Evolutionary conservation across 2,329 filamentous ascomycete species (phyloP).

Genomic region (Calycina herbarum): DNA sequence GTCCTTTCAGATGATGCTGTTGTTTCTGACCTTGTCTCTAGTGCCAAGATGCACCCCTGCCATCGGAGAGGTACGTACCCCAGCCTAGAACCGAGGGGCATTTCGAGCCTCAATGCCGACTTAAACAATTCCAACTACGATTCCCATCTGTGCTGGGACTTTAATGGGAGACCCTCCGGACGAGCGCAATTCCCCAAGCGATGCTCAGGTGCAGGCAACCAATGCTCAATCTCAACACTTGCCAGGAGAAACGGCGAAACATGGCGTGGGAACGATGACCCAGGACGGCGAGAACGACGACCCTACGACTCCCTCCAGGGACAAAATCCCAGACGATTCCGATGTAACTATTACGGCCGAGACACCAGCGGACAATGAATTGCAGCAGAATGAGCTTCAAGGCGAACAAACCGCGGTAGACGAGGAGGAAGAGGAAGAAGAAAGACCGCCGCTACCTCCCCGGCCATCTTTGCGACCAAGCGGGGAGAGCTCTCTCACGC

Average conservation of each 20-base stretch:
- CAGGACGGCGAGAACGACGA: conserved; percentile 22
- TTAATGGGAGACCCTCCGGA: conserved; percentile 27
- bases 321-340: conserved; percentile 6
- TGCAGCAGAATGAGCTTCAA: not conserved
- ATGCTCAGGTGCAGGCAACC: conserved; percentile 25
- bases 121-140: not conserved
- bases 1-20: conserved; percentile 23
- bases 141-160: conserved; percentile 15
- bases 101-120: not conserved
- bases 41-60: conserved; percentile 10
- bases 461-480: conserved; percentile 41
- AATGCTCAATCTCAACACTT: conserved; percentile 14
- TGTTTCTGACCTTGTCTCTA: not conserved
- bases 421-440: conserved; percentile 34
- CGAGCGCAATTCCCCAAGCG: conserved; percentile 11
- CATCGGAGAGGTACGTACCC: not conserved
- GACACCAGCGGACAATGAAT: not conserved
- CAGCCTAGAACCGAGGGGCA: not conserved
- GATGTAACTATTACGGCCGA: conserved; percentile 6
- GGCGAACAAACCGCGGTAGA: not conserved
- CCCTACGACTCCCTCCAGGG: conserved; percentile 14
- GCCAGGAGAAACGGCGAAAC: conserved; percentile 11
- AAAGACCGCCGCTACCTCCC: conserved; percentile 47
- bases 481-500: conserved; percentile 21
- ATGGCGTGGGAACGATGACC: conserved; percentile 32